These are phyloP conservation scores for Lentinula detonsa DNA, from an alignment of 768 basidiomycete genomes.

Conservation along the genomic window DNA sequence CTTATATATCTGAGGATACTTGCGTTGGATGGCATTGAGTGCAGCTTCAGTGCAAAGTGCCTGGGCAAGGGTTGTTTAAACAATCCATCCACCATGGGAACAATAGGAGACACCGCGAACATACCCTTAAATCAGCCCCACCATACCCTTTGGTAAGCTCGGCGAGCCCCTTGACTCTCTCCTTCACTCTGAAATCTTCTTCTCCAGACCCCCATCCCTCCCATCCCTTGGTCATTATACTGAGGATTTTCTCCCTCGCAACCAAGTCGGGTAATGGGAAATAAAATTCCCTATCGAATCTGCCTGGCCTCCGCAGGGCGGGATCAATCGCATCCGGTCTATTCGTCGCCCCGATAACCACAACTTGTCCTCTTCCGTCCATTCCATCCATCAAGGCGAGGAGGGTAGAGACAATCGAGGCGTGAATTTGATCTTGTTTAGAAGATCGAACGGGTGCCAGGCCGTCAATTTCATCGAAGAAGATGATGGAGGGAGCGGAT, in stretches of 20 bases:
- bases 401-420: conserved; percentile 93
- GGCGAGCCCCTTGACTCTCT: conserved; percentile 53
- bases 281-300: conserved; percentile 98
- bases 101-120: no score
- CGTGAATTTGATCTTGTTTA: conserved; percentile 99
- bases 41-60: conserved; percentile 97
- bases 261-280: conserved; percentile 84
- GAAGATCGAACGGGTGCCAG: conserved; percentile 97
- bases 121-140: conserved; percentile 90
- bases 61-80: conserved; percentile 24
- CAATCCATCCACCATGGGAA: no score
- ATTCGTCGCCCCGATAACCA: conserved; percentile 98
- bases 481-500: conserved; percentile 94
- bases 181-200: conserved; percentile 10
- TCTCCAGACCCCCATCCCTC: conserved; percentile 57
- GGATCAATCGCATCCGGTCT: conserved; percentile 97
- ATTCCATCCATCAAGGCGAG: conserved; percentile 99
- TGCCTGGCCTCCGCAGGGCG: conserved; percentile 85
- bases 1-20: conserved; percentile 97
- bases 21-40: conserved; percentile 90
- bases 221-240: conserved; percentile 90
- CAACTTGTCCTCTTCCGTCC: conserved; percentile 96
- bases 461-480: conserved; percentile 99
- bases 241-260: conserved; percentile 83
- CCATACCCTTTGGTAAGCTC: conserved; percentile 86